These are phyloP conservation scores for Cryphonectria radicalis DNA, from an alignment of 2,329 filamentous ascomycete genomes.

Conservation along the genomic window DNA sequence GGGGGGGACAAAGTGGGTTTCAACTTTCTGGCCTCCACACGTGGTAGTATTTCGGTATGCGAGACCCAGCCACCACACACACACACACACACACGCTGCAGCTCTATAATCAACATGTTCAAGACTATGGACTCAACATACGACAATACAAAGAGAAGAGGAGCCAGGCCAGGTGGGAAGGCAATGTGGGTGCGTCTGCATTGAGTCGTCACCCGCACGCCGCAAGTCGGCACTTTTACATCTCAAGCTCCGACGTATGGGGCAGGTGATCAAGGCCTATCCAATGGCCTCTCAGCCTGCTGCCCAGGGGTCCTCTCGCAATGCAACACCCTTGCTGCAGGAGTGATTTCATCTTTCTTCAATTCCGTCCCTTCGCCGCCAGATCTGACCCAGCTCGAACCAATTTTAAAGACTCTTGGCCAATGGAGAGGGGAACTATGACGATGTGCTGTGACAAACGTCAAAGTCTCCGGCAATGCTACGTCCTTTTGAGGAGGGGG, in stretches of 20 bases:
- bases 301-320: not conserved
- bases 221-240: constrained; percentile 18
- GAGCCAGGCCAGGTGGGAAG: not conserved
- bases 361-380: not conserved
- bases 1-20: not conserved
- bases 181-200: not conserved
- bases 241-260: constrained; percentile 19
- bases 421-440: not conserved
- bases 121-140: not conserved
- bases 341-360: constrained; percentile 7
- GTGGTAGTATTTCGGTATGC: constrained; percentile 1
- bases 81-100: not conserved
- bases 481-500: not conserved
- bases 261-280: constrained; percentile 11
- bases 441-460: not conserved
- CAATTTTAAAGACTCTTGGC: not conserved
- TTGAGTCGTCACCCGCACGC: constrained; percentile 11
- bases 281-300: not conserved
- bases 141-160: not conserved
- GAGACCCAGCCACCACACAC: not conserved
- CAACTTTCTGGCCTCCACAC: not conserved
- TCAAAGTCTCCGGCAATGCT: not conserved
- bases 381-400: not conserved
- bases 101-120: not conserved
- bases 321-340: constrained; percentile 13